Base-by-base conservation (phyloP, 345 rosid species). In the Lepidium sativum region DNA sequence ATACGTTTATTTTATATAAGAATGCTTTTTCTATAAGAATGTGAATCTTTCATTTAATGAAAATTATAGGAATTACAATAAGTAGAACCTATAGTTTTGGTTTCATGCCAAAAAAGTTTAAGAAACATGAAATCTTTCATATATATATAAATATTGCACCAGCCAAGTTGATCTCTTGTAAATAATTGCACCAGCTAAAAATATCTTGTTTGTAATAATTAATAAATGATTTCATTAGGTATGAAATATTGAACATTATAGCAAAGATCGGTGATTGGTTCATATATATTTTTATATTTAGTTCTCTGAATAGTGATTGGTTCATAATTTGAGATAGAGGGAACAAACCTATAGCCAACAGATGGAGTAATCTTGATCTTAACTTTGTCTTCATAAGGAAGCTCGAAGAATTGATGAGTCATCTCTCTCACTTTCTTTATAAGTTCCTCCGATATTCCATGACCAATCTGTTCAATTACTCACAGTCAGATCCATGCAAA, bases 341-440 rank as follows among this genome's bases (percentile, higher is more conserved):
- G 9, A 27, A 47, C 58, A 45, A 77, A 86, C 95, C 96, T 88
- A 83, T 83, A 88, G 67, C 95, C 95, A 73, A 80, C 54, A 2
- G 74, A 82, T 37, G 95, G 62, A 57, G 84, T 81, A 79, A 91
- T 63, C 71, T 88, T 82, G 77, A 86, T 80, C 64, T 82, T 85
- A 34, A 78, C 41, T 60, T 86, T 86, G 62, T 86, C 90, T 52
- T 82, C 88, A 32, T 70, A 80, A 1, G 94, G 82, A 54, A 80
- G 84, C 73, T 77, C 41, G 44, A 84, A 86, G 65, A 83, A 80
- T 9, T 70, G 25, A 58, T 62, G 94, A 0, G 86, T 8, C 43
- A 71, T 20, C 14, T 53, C 18, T 74, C 38, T 86, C 49, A 86
- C 88, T 56, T 88, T 84, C 35, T 75, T 74, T 52, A 81, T 65